These are phyloP conservation scores for Cucumis hystrix DNA, from an alignment of 306 rosid genomes.

Conservation along the genomic window DNA sequence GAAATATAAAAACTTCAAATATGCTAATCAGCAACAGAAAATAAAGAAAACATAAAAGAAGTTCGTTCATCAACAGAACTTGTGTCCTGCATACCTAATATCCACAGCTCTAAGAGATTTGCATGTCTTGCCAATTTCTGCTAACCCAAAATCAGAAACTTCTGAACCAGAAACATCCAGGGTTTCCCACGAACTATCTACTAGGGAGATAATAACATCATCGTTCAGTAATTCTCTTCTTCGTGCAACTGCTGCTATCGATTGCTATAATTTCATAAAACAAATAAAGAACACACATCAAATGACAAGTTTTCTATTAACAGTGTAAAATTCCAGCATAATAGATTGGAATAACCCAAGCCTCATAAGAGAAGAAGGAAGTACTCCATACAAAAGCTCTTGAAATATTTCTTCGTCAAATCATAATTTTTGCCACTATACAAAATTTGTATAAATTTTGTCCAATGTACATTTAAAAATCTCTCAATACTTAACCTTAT, in stretches of 20 bases:
- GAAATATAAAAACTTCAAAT: background rate
- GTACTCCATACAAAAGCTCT: background rate
- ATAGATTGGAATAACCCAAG: background rate
- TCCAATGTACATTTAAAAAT: background rate
- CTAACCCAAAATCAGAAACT: constrained; percentile 67
- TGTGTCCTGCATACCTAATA: constrained; percentile 42
- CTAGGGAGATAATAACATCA: constrained; percentile 53
- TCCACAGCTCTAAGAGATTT: constrained; percentile 57
- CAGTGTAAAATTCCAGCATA: background rate
- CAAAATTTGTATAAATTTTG: background rate
- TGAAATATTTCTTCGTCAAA: background rate
- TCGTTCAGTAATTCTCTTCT: constrained; percentile 66
- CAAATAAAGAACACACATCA: background rate
- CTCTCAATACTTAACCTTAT: background rate
- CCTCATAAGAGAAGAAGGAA: background rate
- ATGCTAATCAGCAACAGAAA: background rate
- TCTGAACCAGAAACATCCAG: constrained; percentile 83
- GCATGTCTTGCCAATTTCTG: constrained; percentile 49
- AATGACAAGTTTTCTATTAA: background rate
- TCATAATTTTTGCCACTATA: background rate
- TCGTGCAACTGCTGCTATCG: constrained; percentile 61
- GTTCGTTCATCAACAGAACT: background rate
- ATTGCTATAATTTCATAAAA: constrained; percentile 31
- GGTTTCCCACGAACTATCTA: constrained; percentile 66
- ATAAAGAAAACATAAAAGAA: background rate